phyloP scores from a whole-genome alignment of 768 basidiomycete genomes.

The Auricularia heimuer region DNA sequence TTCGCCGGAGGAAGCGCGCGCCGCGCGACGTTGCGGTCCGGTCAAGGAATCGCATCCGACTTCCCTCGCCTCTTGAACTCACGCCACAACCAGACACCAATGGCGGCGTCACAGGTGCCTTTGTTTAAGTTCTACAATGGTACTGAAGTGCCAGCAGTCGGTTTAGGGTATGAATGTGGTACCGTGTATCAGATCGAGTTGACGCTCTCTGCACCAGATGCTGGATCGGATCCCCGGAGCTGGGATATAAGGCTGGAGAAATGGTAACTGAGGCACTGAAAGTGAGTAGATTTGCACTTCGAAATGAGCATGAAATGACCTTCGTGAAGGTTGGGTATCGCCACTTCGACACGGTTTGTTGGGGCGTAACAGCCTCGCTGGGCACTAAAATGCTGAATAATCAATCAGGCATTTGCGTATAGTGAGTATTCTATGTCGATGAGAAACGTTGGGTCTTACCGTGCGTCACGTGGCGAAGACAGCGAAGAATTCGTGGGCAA shows the following conservation, averaged over 20 bases:
- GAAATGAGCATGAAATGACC: background rate
- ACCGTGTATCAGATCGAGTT: too few relatives aligned
- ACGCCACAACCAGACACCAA: background rate
- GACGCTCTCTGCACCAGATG: background rate
- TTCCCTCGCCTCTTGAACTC: too few relatives aligned
- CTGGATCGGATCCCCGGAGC: background rate
- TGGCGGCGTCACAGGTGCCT: background rate
- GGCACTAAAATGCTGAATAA: background rate
- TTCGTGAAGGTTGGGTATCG: background rate
- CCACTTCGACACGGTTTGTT: background rate
- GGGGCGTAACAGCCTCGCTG: background rate
- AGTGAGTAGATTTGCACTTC: background rate
- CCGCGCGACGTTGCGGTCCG: too few relatives aligned
- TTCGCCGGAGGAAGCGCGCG: too few relatives aligned
- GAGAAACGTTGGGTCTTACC: background rate
- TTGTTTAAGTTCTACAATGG: background rate
- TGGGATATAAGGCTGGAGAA: background rate
- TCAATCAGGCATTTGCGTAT: background rate
- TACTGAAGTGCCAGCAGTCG: background rate
- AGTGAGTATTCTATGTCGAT: background rate
- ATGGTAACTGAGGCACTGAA: background rate
- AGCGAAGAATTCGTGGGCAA: slow-evolving; percentile 39
- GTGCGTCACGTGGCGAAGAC: slow-evolving; percentile 11
- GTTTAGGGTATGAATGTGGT: background rate
- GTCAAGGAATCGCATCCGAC: too few relatives aligned